These are phyloP conservation scores for Nosema muscidifuracis DNA, from an alignment of 371 early-diverging fungal genomes.

Conservation along the genomic window DNA sequence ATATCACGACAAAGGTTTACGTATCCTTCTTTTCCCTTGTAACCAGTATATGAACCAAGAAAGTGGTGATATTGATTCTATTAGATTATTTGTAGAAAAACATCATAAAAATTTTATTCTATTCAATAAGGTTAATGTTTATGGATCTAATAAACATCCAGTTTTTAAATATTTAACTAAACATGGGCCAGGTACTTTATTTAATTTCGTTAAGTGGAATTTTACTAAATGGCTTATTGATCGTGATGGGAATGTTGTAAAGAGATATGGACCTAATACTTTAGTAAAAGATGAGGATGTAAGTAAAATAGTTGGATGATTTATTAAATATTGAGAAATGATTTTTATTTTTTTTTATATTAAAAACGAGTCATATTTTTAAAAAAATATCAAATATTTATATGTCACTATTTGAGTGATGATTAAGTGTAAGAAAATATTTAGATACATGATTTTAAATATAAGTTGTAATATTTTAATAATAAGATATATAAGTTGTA, in stretches of 20 bases:
- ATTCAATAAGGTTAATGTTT: slow-evolving; percentile 77
- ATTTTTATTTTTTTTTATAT: too few relatives aligned
- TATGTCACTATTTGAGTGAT: too few relatives aligned
- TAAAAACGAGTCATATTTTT: too few relatives aligned
- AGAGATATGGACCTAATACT: slow-evolving; percentile 65
- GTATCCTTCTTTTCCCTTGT: slow-evolving; percentile 71
- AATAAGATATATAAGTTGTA: too few relatives aligned
- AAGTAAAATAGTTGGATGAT: too few relatives aligned
- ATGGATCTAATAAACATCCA: slow-evolving; percentile 69
- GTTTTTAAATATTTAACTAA: slow-evolving; percentile 70
- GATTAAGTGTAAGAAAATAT: too few relatives aligned
- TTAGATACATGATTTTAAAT: too few relatives aligned
- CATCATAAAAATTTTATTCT: slow-evolving; percentile 70
- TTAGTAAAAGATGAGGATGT: slow-evolving; percentile 31
- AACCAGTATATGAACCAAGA: slow-evolving; percentile 78
- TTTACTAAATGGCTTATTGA: slow-evolving; percentile 69
- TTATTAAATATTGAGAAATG: too few relatives aligned
- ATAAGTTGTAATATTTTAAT: too few relatives aligned
- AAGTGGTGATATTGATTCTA: slow-evolving; percentile 65
- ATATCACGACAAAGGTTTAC: slow-evolving; percentile 69
- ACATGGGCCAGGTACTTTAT: slow-evolving; percentile 66
- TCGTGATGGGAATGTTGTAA: slow-evolving; percentile 67
- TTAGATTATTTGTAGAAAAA: slow-evolving; percentile 32
- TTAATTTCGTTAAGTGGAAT: slow-evolving; percentile 62
- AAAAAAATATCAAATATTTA: too few relatives aligned